Evolutionary conservation across 192 early-diverging fungal genomes (phyloP), one percentile per base, ranked within the genome.

Genomic region (Gaertneriomyces sp.): DNA sequence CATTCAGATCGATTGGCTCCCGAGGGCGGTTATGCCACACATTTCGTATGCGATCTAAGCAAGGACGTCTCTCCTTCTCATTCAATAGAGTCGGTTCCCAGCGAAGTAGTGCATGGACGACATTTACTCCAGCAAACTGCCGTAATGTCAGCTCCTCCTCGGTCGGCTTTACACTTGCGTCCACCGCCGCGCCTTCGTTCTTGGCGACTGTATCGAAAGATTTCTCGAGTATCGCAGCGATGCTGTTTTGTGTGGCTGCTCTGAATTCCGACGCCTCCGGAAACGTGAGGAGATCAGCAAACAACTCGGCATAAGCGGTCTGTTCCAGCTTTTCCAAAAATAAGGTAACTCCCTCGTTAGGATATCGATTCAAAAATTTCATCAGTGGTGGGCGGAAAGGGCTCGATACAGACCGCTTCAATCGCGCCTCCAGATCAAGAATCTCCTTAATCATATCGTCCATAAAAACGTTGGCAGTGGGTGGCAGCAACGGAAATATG

Each of bases 321-420:
- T 61, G 58, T 6, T 68, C 50, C 16, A 91, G 72, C 11, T 80
- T 69, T 42, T 88, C 80, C 39, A 91, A 58, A 12, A 99, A 98
- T 67, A 91, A 95, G 5, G 81, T 84, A 6, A 94, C 83, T 3
- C 93, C 79, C 58, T 99, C 94, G 5, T 81, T 66, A 6, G 89
- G 79, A 69, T 99, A 98, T 14, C 90, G 79, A 65, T 94, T 97
- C 54, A 98, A 66, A 74, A 92, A 98, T 74, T 89, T 89, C 72
- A 93, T 87, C 50, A 99, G 77, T 17, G 94, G 92, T 19, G 81
- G 73, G 42, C 95, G 76, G 82, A 99, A 99, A 1, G 98, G 98
- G 61, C 95, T 96, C 3, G 95, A 94, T 49, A 84, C 74, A 6
- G 87, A 83, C 45, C 98, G 87, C 41, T 89, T 82, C 46, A 97